Conservation (phyloP, 352 stramenopile species). For the Phytopythium boreale region DNA sequence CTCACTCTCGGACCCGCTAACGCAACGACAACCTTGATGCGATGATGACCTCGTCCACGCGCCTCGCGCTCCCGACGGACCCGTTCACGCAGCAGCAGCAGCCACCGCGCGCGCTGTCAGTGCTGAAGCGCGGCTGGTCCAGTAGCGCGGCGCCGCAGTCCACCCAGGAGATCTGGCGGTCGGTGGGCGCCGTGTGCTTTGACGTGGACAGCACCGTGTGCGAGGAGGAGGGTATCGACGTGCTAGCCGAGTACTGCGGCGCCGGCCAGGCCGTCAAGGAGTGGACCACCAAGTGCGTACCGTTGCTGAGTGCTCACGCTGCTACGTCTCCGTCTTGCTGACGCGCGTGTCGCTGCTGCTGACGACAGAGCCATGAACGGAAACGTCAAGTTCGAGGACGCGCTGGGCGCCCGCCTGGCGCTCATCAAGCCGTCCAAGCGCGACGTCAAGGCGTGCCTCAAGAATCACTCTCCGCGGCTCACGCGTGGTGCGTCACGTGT, state of each 20-base stretch:
- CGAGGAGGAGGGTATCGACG: slow-evolving; percentile 97
- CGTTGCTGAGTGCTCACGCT: background rate
- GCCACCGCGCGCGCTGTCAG: slow-evolving; percentile 10
- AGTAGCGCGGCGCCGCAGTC: slow-evolving; percentile 13
- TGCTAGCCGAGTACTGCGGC: slow-evolving; percentile 95
- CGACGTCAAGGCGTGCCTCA: slow-evolving; percentile 89
- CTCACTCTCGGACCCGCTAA: background rate
- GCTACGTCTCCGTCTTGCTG: background rate
- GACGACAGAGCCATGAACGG: slow-evolving; percentile 95
- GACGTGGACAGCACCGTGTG: slow-evolving; percentile 99
- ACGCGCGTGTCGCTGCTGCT: background rate
- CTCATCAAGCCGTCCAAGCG: slow-evolving; percentile 93
- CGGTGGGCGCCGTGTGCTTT: slow-evolving; percentile 75
- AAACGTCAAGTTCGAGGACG: slow-evolving; percentile 97
- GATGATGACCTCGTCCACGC: background rate
- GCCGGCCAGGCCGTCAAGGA: slow-evolving; percentile 92
- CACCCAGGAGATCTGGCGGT: slow-evolving; percentile 59
- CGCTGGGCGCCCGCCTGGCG: slow-evolving; percentile 92
- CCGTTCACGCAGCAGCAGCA: slow-evolving; percentile 12
- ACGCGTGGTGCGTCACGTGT: slow-evolving; percentile 51
- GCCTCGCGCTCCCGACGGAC: background rate
- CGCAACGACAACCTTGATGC: background rate
- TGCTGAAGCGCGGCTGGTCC: slow-evolving; percentile 15
- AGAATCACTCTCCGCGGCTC: slow-evolving; percentile 88
- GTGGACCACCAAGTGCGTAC: slow-evolving; percentile 88